phyloP scores from a whole-genome alignment of 345 rosid genomes.

The Isatis tinctoria region DNA sequence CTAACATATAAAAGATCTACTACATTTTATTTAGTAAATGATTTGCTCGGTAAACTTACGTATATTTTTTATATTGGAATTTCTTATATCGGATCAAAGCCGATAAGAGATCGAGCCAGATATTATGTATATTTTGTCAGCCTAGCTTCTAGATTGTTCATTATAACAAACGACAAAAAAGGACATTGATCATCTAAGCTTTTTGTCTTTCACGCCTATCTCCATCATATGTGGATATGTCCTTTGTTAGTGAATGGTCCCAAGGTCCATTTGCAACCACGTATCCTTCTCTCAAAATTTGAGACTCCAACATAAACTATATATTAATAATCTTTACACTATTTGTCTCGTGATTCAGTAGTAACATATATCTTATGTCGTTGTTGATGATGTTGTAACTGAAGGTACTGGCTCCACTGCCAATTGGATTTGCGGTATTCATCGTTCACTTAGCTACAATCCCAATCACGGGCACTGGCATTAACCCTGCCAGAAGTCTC shows the following conservation, averaged over 20 bases:
- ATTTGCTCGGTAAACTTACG: not conserved
- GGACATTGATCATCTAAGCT: not conserved
- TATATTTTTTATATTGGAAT: not conserved
- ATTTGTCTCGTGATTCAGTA: conserved; percentile 17
- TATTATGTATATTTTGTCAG: not conserved
- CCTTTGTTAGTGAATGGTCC: conserved; percentile 19
- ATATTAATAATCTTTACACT: not conserved
- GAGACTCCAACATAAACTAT: not conserved
- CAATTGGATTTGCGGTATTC: conserved; percentile 95
- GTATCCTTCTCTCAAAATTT: conserved; percentile 9
- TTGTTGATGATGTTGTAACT: not conserved
- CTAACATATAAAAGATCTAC: not conserved
- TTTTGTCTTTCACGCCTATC: conserved; percentile 18
- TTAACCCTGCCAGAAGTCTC: conserved; percentile 94
- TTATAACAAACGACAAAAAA: conserved; percentile 9
- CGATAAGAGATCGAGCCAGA: not conserved
- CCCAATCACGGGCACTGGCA: conserved; percentile 93
- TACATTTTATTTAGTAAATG: not conserved
- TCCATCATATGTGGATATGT: conserved; percentile 6
- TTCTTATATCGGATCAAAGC: not conserved
- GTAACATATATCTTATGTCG: not conserved
- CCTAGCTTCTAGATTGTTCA: conserved; percentile 12
- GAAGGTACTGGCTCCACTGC: conserved; percentile 93
- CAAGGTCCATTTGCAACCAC: conserved; percentile 13
- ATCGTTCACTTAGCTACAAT: conserved; percentile 92